Percentiles rank a stretch among this genome's conserved stretches.
Conservation (phyloP, 2,329 filamentous ascomycete genomes). For the Trichothecium roseum region DNA sequence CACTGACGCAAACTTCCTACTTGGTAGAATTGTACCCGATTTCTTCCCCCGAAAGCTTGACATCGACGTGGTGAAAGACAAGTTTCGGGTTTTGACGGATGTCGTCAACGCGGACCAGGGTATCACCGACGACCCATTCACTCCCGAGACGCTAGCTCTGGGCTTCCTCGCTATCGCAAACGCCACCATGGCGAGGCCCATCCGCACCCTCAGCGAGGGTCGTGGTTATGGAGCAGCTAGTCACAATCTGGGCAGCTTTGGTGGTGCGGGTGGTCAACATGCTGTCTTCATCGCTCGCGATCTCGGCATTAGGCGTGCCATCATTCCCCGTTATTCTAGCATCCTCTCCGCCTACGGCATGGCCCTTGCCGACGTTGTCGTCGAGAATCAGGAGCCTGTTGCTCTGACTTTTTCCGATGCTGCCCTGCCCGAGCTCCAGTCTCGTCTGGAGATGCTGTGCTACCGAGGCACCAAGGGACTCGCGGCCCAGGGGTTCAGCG, state of each 20-base stretch:
- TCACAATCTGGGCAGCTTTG: conserved; percentile 15
- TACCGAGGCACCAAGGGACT: conserved; percentile 15
- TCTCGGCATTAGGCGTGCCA: conserved; percentile 17
- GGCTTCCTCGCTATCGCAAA: conserved; percentile 68
- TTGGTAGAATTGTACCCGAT: conserved; percentile 49
- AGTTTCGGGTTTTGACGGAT: conserved; percentile 29
- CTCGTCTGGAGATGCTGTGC: conserved; percentile 16
- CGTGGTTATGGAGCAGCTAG: conserved; percentile 14
- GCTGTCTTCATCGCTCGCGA: conserved; percentile 19
- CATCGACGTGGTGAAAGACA: conserved; percentile 22
- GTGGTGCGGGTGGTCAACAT: conserved; percentile 16
- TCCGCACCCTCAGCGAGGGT: conserved; percentile 26
- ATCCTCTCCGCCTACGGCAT: conserved; percentile 25
- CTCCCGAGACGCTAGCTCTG: conserved; percentile 34
- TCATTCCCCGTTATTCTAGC: conserved; percentile 21
- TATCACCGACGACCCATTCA: conserved; percentile 8
- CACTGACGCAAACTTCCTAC: conserved; percentile 61
- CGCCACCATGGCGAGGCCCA: conserved; percentile 65
- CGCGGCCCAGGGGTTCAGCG: conserved; percentile 26
- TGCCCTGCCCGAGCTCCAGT: conserved; percentile 8
- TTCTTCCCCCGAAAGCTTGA: conserved; percentile 47
- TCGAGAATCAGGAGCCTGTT: conserved; percentile 19
- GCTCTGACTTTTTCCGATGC: conserved; percentile 11
- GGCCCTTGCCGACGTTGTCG: conserved; percentile 20
- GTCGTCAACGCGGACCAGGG: conserved; percentile 14